Evolutionary conservation across 2,329 filamentous ascomycete species (phyloP), one percentile per base, ranked within the genome.

Genomic region (Bipolaris victoriae): DNA sequence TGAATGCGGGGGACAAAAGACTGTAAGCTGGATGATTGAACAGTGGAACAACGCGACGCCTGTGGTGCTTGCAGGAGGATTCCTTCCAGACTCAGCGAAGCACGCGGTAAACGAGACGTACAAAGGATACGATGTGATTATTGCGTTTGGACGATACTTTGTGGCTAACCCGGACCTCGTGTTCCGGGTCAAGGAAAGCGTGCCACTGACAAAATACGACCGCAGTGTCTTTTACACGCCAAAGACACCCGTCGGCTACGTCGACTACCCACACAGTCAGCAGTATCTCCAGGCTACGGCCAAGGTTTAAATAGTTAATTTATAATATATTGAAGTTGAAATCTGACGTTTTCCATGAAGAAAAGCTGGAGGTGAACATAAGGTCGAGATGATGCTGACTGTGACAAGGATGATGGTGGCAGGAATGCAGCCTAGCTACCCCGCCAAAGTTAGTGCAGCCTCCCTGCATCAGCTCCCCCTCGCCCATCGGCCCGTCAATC

Each of bases 151-250:
- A 2, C 63, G 80, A 36, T 75, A 76, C 43, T 82, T 79, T 60
- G 79, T 81, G 52, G 69, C 76, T 26, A 82, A 75, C 20, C 80
- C 79, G 3, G 80, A 82, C 60, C 66, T 82, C 9, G 75, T 78
- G 2, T 82, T 76, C 57, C 69, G 79, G 18, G 56, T 82, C 15
- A 67, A 70, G 60, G 60, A 78, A 43, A 72, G 72, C 5, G 64
- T 82, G 9, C 64, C 69, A 13, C 60, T 82, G 33, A 67, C 64
- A 15, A 65, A 69, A 45, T 81, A 81, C 60, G 71, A 82, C 61
- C 67, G 79, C 16, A 39, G 41, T 39, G 55, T 57, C 9, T 57
- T 57, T 44, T 62, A 65, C 24, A 55, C 53, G 6, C 58, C 61
- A 22, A 63, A 63, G 45, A 52, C 49, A 11, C 37, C 59, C 3